Conservation (phyloP, 352 stramenopile genomes). For the Phytophthora quininea region DNA sequence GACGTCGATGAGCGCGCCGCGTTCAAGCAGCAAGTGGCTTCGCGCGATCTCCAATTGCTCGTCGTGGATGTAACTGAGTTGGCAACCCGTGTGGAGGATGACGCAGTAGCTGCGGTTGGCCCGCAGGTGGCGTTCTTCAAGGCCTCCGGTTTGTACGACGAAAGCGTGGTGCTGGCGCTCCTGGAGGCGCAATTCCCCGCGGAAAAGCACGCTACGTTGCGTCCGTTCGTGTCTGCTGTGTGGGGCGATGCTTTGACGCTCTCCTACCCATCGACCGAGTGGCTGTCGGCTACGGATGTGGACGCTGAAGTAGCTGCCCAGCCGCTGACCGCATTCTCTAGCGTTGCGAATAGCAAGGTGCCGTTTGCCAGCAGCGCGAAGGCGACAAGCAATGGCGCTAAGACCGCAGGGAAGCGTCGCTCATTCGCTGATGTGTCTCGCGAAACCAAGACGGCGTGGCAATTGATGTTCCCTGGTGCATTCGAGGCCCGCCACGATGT, state of each 20-base stretch:
- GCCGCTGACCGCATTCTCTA: conserved; percentile 33
- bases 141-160: conserved; percentile 57
- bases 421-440: conserved; percentile 45
- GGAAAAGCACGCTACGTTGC: conserved; percentile 52
- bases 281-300: conserved; percentile 36
- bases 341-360: conserved; percentile 63
- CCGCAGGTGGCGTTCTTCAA: conserved; percentile 71
- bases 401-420: conserved; percentile 46
- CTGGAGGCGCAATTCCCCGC: conserved; percentile 46
- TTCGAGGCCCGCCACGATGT: conserved; percentile 59
- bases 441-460: conserved; percentile 69
- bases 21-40: conserved; percentile 67
- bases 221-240: conserved; percentile 61
- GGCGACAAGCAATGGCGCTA: conserved; percentile 35
- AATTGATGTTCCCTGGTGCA: conserved; percentile 67
- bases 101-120: conserved; percentile 52
- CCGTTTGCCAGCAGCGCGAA: conserved; percentile 22
- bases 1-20: conserved; percentile 54
- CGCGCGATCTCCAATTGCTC: conserved; percentile 52
- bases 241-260: conserved; percentile 65
- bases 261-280: conserved; percentile 54
- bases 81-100: conserved; percentile 56
- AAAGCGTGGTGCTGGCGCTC: conserved; percentile 63
- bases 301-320: conserved; percentile 16
- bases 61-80: conserved; percentile 62